phyloP scores from a whole-genome alignment of 805 yeast genomes.

The Candida bentonensis region DNA sequence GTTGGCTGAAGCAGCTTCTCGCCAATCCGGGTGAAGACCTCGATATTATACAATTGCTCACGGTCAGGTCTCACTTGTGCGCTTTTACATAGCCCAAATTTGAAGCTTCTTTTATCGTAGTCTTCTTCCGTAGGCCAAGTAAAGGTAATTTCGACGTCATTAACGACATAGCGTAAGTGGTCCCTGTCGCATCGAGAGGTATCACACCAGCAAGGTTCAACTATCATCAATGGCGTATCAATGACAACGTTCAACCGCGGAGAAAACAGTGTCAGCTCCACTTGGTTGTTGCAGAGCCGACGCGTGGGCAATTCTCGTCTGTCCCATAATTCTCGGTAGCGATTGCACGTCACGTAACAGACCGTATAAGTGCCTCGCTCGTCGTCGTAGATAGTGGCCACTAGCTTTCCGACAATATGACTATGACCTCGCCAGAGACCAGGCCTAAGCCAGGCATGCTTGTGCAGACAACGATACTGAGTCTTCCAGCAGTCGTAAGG shows the following conservation, averaged over 20 bases:
- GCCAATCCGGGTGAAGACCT: constrained; percentile 12
- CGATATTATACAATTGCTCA: constrained; percentile 7
- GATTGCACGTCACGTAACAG: background rate
- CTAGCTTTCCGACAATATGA: constrained; percentile 13
- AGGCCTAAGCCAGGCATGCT: constrained; percentile 14
- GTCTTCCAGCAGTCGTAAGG: constrained; percentile 11
- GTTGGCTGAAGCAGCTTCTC: constrained; percentile 6
- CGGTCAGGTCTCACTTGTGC: too few relatives aligned
- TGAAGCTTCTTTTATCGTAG: too few relatives aligned
- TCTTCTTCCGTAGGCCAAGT: too few relatives aligned
- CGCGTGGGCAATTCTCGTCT: background rate
- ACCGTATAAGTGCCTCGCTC: constrained; percentile 10
- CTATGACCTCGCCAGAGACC: constrained; percentile 18
- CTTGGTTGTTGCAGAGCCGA: background rate
- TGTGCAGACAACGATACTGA: constrained; percentile 8
- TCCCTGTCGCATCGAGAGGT: background rate
- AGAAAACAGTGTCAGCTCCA: background rate
- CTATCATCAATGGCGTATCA: background rate
- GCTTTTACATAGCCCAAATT: too few relatives aligned
- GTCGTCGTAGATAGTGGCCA: constrained; percentile 11
- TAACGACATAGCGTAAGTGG: too few relatives aligned
- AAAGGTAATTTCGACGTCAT: too few relatives aligned
- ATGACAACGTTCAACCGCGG: background rate
- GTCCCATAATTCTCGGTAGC: background rate
- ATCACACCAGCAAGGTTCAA: background rate